Evolutionary conservation across 2,329 filamentous ascomycete genomes (phyloP).

Genomic region (Claviceps monticola): DNA sequence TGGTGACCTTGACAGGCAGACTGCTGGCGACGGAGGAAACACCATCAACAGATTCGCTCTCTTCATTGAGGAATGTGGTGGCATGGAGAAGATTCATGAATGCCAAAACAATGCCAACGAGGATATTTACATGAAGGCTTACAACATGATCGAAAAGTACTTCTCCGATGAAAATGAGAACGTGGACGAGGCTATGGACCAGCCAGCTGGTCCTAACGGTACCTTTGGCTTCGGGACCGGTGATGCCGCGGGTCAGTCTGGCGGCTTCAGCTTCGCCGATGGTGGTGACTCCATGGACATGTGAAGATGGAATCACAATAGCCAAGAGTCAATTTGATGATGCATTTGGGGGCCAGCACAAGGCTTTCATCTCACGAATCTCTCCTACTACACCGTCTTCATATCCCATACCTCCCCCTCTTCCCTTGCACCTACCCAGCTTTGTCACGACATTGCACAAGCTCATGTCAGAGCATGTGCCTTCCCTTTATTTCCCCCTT

Average conservation of each 20-base stretch:
- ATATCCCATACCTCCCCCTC: constrained; percentile 6
- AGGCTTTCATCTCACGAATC: background rate
- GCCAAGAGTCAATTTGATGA: background rate
- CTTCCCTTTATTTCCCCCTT: constrained; percentile 6
- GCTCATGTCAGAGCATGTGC: constrained; percentile 13
- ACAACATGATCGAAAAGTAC: constrained; percentile 99
- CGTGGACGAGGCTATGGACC: constrained; percentile 66
- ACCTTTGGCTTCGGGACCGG: constrained; percentile 69
- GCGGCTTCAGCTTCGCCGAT: constrained; percentile 89
- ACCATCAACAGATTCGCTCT: constrained; percentile 92
- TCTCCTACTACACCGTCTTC: constrained; percentile 4
- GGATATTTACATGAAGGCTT: constrained; percentile 99
- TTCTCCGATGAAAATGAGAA: constrained; percentile 98
- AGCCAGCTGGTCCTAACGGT: constrained; percentile 53
- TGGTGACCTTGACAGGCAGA: constrained; percentile 94
- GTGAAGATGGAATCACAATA: constrained; percentile 24
- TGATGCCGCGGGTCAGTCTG: constrained; percentile 42
- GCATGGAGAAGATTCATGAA: constrained; percentile 99
- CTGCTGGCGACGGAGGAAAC: constrained; percentile 58
- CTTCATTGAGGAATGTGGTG: constrained; percentile 96
- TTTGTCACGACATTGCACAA: constrained; percentile 4
- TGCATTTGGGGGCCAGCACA: background rate
- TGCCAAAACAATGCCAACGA: constrained; percentile 99
- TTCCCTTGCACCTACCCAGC: no score
- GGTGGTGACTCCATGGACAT: constrained; percentile 52